Evolutionary conservation across 208 protist genomes (phyloP), one percentile per base, ranked within the genome.

Genomic region (Trypanosoma cruzi): DNA sequence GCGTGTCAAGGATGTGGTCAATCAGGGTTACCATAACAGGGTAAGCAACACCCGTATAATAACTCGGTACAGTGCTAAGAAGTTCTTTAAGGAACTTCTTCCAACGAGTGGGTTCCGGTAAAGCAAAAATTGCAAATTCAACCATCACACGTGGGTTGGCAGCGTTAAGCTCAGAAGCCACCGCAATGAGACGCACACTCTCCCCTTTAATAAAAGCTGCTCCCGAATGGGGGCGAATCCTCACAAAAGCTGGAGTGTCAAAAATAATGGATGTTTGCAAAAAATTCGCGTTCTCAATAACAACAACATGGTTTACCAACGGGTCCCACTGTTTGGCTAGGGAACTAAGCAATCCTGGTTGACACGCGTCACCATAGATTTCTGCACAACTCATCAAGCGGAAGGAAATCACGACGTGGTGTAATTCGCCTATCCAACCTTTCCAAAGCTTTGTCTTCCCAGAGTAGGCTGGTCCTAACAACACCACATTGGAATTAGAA

Each of bases 401-500:
- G 2, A 83, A 77, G 28, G 78, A 86, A 40, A 96, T 53, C 0
- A 93, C 75, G 18, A 81, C 60, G 50, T 83, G 68, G 31, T 58
- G 73, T 24, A 65, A 70, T 22, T 52, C 37, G 16, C 85, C 84
- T 7, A 88, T 71, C 82, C 80, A 92, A 32, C 64, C 58, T 57
- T 77, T 76, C 88, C 88, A 93, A 65, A 96, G 37, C 61, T 63
- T 79, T 40, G 82, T 82, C 59, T 91, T 94, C 18, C 88, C 88
- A 26, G 84, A 83, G 60, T 92, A 96, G 29, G 49, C 68, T 26
- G 88, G 79, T 16, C 90, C 90, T 20, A 88, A 48, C 37, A 96
- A 59, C 26, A 91, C 72, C 1, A 89, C 81, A 53, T 82, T 82
- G 42, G 59, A 62, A 60, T 84, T 84, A 53, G 72, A 66, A 49